phyloP scores from a whole-genome alignment of 2,329 filamentous ascomycete species.

The Cladophialophora chaetospira region DNA sequence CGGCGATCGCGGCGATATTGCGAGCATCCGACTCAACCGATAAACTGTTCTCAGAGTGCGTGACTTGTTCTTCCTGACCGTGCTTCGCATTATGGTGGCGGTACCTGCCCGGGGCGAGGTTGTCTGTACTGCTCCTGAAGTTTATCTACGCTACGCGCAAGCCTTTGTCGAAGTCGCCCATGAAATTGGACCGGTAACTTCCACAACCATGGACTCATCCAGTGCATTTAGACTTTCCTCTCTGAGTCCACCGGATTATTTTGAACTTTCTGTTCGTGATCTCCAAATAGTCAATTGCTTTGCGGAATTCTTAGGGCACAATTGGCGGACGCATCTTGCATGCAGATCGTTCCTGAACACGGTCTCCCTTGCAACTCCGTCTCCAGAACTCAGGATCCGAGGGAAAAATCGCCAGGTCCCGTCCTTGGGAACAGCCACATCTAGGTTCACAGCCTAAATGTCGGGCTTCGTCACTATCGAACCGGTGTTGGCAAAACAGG shows the following conservation, averaged over 20 bases:
- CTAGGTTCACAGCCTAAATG: constrained; percentile 6
- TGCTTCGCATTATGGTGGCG: too few relatives aligned
- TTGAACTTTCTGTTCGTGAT: background rate
- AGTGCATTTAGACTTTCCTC: background rate
- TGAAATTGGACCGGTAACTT: too few relatives aligned
- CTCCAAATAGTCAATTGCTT: background rate
- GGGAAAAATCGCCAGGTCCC: background rate
- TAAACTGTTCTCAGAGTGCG: too few relatives aligned
- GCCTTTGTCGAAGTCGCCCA: too few relatives aligned
- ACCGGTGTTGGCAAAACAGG: background rate
- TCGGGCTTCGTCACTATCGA: constrained; percentile 1
- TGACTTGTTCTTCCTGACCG: too few relatives aligned
- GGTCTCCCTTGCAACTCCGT: constrained; percentile 1
- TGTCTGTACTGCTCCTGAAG: too few relatives aligned
- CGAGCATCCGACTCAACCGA: too few relatives aligned
- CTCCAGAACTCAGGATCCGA: constrained; percentile 16
- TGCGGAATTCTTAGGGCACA: background rate
- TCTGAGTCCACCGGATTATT: background rate
- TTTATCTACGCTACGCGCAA: too few relatives aligned
- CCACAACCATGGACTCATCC: too few relatives aligned
- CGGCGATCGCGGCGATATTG: too few relatives aligned
- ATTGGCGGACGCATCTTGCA: constrained; percentile 6
- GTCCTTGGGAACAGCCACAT: background rate
- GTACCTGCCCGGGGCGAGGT: too few relatives aligned
- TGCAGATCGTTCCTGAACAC: constrained; percentile 22